Base-by-base conservation (phyloP, 164 flowering plant species). In the Aristolochia californica region DNA sequence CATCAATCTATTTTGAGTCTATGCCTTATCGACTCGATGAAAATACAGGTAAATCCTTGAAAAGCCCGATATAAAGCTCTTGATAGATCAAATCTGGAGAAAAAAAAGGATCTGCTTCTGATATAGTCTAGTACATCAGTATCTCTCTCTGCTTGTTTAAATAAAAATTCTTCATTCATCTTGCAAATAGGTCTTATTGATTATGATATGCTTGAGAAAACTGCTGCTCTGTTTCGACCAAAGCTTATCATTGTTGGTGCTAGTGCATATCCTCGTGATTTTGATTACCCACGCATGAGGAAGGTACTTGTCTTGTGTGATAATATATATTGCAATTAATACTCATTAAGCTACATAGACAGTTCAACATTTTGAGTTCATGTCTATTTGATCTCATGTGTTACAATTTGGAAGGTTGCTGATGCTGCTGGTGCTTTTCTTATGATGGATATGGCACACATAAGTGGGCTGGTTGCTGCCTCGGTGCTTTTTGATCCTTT, bases 361-460 rank as follows among this genome's bases (percentile, higher is more conserved):
- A 34, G 10, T 34, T 34, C 7, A 2, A 34, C 10, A 8, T 34
- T 34, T 34, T 34, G 40, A 34, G 40, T 18, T 47, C 63, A 20
- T 13, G 22, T 50, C 27, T 4, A 50, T 20, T 48, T 48, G 13
- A 16, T 23, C 28, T 50, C 15, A 23, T 43, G 44, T 49, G 13
- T 17, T 2, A 49, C 30, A 25, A 53, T 45, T 53, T 62, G 64
- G 55, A 69, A 91, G 98, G 84, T 91, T 53, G 98, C 96, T 23
- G 93, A 88, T 81, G 62, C 79, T 65, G 91, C 80, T 55, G 96
- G 91, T 62, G 93, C 98, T 67, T 88, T 91, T 57, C 83, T 91
- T n/a, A 84, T 91, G 95, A 84, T 84, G 91, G 96, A 91, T 65
- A 91, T 91, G 98, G 98, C 96, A 70, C 98, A 91, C 70, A 86